A percentile compares a stretch with the other conserved stretches of the same genome.
Evolutionary conservation across 2,329 filamentous ascomycete species (phyloP).

Genomic region (Aciculosporium take): DNA sequence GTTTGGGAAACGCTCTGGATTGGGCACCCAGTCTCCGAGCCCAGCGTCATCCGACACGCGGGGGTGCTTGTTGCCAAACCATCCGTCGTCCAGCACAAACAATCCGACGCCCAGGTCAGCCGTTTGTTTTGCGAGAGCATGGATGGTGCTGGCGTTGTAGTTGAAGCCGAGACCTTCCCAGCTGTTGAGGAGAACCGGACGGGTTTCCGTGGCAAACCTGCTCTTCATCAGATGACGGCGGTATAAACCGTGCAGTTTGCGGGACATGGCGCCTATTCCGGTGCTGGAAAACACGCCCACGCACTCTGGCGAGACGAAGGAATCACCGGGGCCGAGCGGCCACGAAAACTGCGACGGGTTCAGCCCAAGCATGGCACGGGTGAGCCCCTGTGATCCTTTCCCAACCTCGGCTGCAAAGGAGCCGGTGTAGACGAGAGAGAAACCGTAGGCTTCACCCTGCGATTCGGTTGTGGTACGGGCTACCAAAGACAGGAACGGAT

Average conservation of each 20-base stretch:
- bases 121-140: no score
- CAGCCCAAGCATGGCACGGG: slow-evolving; percentile 44
- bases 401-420: slow-evolving; percentile 49
- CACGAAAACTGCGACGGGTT: slow-evolving; percentile 48
- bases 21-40: no score
- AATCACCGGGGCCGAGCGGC: slow-evolving; percentile 38
- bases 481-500: slow-evolving; percentile 47
- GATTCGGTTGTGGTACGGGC: slow-evolving; percentile 44
- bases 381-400: slow-evolving; percentile 46
- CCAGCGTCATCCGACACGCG: no score
- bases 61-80: no score
- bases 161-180: no score
- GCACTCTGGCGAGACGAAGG: slow-evolving; percentile 46
- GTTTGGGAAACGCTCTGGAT: slow-evolving; percentile 40
- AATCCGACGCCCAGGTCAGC: no score
- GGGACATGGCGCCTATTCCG: slow-evolving; percentile 48
- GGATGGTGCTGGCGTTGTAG: no score
- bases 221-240: slow-evolving; percentile 44
- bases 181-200: slow-evolving; percentile 47
- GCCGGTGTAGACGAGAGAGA: slow-evolving; percentile 50
- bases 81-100: no score
- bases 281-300: slow-evolving; percentile 45
- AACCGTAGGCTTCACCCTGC: slow-evolving; percentile 47
- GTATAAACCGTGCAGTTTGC: slow-evolving; percentile 46
- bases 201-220: slow-evolving; percentile 35